Conservation (phyloP, 2,329 filamentous ascomycete species). For the Septoria linicola region DNA sequence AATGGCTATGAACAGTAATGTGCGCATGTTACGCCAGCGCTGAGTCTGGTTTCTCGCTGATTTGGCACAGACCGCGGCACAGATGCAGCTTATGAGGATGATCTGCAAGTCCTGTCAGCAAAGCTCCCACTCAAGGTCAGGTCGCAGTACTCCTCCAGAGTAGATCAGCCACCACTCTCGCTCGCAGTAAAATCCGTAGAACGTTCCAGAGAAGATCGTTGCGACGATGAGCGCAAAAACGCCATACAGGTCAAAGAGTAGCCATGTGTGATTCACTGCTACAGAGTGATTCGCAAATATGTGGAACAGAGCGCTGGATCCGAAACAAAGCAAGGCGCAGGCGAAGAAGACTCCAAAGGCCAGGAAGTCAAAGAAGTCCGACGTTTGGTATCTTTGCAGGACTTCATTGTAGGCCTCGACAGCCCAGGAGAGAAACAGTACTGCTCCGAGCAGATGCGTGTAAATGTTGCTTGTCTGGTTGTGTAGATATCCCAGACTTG, state of each 20-base stretch:
- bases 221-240: conserved; percentile 57
- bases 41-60: conserved; percentile 78
- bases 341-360: too few species aligned
- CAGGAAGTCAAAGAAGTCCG: background rate
- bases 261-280: background rate
- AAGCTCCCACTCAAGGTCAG: too few species aligned
- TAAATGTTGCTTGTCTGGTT: conserved; percentile 72
- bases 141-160: too few species aligned
- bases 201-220: too few species aligned
- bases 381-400: conserved; percentile 43
- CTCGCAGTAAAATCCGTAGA: too few species aligned
- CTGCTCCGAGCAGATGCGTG: conserved; percentile 65
- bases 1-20: conserved; percentile 82
- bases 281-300: background rate
- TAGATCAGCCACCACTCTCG: too few species aligned
- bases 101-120: too few species aligned
- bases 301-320: too few species aligned
- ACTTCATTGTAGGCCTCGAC: conserved; percentile 1
- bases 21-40: conserved; percentile 66
- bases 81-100: too few species aligned
- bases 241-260: background rate
- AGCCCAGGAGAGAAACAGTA: conserved; percentile 68
- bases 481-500: conserved; percentile 61
- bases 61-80: conserved; percentile 48
- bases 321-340: too few species aligned